Evolutionary conservation across 2,329 filamentous ascomycete species (phyloP).

Genomic region (Aspergillus sp.): DNA sequence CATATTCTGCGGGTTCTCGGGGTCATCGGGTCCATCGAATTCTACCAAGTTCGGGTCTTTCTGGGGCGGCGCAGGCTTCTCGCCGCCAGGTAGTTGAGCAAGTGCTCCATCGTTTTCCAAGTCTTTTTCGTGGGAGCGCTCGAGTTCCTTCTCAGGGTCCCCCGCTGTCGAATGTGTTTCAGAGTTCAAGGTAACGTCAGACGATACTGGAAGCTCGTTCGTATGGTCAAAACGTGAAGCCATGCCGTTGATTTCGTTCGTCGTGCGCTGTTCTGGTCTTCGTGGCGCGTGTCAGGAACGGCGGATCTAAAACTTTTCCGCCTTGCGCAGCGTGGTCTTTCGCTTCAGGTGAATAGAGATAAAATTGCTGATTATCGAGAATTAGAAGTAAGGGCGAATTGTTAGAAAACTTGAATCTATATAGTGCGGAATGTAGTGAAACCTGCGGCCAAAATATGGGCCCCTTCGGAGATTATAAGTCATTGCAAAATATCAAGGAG

Average conservation of each 20-base stretch:
- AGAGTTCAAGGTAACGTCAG: conserved; percentile 13
- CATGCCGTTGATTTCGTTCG: neutral
- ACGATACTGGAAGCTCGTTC: conserved; percentile 8
- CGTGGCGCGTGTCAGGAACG: neutral
- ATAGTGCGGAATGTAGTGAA: neutral
- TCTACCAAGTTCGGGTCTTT: conserved; percentile 32
- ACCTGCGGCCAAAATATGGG: neutral
- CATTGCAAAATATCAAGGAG: neutral
- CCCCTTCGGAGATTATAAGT: neutral
- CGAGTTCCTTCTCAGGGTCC: conserved; percentile 7
- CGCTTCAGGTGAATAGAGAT: neutral
- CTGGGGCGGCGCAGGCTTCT: neutral
- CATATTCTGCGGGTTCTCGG: conserved; percentile 33
- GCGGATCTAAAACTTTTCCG: neutral
- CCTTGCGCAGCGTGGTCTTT: neutral
- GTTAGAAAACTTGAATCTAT: neutral
- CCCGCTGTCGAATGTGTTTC: conserved; percentile 7
- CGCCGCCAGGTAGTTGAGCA: conserved; percentile 5
- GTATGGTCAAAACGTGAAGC: conserved; percentile 6
- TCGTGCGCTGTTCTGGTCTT: conserved; percentile 1
- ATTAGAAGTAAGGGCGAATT: neutral
- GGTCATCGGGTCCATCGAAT: conserved; percentile 34
- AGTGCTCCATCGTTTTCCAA: conserved; percentile 10
- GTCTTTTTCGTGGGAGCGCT: conserved; percentile 4
- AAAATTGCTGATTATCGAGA: neutral